Evolutionary conservation across 1,284 basidiomycete species (phyloP), one percentile per base, ranked within the genome.

Genomic region (Hypsizygus ulmarius): DNA sequence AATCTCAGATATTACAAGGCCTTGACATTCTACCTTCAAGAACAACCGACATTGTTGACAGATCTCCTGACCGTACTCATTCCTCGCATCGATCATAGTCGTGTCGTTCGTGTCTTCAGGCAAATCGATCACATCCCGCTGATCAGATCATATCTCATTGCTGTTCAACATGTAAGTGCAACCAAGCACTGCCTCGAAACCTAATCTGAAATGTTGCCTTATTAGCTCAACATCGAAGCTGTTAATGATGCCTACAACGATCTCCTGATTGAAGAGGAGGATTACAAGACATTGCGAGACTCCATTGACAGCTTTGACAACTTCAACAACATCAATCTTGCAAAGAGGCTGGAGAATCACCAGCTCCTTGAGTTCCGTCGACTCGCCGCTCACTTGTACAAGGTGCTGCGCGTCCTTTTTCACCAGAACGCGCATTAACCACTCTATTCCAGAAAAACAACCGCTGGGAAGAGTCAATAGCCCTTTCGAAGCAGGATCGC

Each of bases 221-320:
- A 47, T 12, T 57, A 94, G 85, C 79, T 96, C 62, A 98, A 99
- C 69, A 81, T 99, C 41, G 90, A 95, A 61, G 92, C 94, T 14
- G 93, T 99, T 63, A 99, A 99, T 64, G 93, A 97, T 57, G 95
- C 95, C 3, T 97, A 96, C 74, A 97, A 98, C 64, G 91, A 94
- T 60, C 74, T 99, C 28, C 76, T 99, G 47, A 98, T 99, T 54
- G 97, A 99, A 68, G 97, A 99, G 69, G 97, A 99, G 69, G 96
- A 99, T 68, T 94, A 93, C 74, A 93, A 96, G 68, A 97, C 95
- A 1, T 79, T 99, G 7, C 86, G 97, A 10, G 93, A 93, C 64
- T 94, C 91, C 16, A 93, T 99, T 54, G 95, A 98, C 69, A 93
- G 92, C 65, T 95, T 96, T 63, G 94, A 98, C 71, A 97, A 97